These are phyloP conservation scores for Fusarium subtropicale DNA, from an alignment of 2,329 filamentous ascomycete genomes.

Conservation along the genomic window DNA sequence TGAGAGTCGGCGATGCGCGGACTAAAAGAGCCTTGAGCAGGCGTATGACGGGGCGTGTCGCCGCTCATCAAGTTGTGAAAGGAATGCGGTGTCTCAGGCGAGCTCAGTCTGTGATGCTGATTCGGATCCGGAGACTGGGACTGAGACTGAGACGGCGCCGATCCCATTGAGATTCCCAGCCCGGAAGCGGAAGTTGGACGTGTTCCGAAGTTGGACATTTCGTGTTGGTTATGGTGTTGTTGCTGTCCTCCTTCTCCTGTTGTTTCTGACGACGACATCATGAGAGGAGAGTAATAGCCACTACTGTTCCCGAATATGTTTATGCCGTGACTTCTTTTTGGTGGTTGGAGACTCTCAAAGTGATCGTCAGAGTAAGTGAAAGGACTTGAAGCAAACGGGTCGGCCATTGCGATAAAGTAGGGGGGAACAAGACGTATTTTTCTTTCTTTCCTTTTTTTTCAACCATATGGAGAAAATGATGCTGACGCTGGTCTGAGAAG, in stretches of 20 bases:
- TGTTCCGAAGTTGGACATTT: constrained; percentile 34
- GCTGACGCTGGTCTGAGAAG: constrained; percentile 6
- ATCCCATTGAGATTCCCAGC: constrained; percentile 36
- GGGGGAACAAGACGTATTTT: neutral
- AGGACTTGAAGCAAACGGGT: constrained; percentile 18
- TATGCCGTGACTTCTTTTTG: constrained; percentile 26
- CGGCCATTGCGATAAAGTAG: constrained; percentile 31
- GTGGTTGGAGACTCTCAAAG: constrained; percentile 7
- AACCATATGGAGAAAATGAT: constrained; percentile 3
- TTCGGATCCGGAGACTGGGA: constrained; percentile 27
- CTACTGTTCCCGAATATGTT: constrained; percentile 39
- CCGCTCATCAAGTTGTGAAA: constrained; percentile 36
- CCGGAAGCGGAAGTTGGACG: constrained; percentile 23
- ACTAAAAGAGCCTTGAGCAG: constrained; percentile 22
- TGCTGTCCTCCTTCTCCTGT: constrained; percentile 1
- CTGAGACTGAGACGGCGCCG: constrained; percentile 1
- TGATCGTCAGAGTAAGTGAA: constrained; percentile 19
- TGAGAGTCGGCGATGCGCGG: constrained; percentile 16
- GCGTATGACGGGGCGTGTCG: constrained; percentile 9
- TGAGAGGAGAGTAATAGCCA: constrained; percentile 36
- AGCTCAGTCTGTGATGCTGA: constrained; percentile 19
- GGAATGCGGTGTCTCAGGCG: constrained; percentile 42
- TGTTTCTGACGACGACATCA: constrained; percentile 19
- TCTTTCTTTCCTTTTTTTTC: constrained; percentile 6
- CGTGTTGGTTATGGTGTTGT: constrained; percentile 20